These are phyloP conservation scores for Cephalotrichum gorgonifer DNA, from an alignment of 2,329 filamentous ascomycete species.

Conservation along the genomic window DNA sequence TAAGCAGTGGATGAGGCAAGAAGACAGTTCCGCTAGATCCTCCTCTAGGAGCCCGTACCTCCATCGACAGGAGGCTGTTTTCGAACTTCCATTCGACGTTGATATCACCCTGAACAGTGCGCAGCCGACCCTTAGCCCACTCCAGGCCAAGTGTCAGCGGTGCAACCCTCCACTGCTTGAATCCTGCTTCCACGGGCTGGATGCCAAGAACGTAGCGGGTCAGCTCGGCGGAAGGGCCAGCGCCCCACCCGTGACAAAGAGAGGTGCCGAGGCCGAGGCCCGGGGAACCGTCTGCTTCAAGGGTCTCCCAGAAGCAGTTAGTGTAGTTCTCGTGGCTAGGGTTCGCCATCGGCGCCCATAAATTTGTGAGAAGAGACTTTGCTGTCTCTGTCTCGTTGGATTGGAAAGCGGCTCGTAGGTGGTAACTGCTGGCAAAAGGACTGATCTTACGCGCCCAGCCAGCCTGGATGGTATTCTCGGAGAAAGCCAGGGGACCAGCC, in stretches of 20 bases:
- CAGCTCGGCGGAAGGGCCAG: slow-evolving; percentile 21
- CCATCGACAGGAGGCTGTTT: too few species aligned
- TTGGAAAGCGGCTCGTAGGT: slow-evolving; percentile 17
- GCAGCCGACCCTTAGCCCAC: slow-evolving; percentile 7
- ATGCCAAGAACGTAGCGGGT: slow-evolving; percentile 17
- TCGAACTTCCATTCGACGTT: slow-evolving; percentile 7
- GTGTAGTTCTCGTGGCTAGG: slow-evolving; percentile 15
- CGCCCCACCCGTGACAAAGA: slow-evolving; percentile 22
- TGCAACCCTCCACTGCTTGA: slow-evolving; percentile 9
- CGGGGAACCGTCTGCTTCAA: slow-evolving; percentile 13
- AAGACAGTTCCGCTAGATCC: too few species aligned
- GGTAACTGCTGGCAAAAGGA: slow-evolving; percentile 18
- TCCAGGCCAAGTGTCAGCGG: slow-evolving; percentile 12
- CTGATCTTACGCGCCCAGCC: slow-evolving; percentile 14
- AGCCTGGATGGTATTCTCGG: background rate
- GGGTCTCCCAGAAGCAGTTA: slow-evolving; percentile 18
- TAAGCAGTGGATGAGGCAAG: too few species aligned
- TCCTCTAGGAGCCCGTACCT: too few species aligned
- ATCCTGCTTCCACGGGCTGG: slow-evolving; percentile 12
- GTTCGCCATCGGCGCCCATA: slow-evolving; percentile 18
- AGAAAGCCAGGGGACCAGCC: slow-evolving; percentile 13
- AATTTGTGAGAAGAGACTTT: slow-evolving; percentile 9
- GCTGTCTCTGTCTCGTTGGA: slow-evolving; percentile 7
- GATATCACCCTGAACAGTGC: background rate
- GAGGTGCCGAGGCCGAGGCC: slow-evolving; percentile 16